Conservation (phyloP, 768 basidiomycete species). For the Podaxis rugospora region DNA sequence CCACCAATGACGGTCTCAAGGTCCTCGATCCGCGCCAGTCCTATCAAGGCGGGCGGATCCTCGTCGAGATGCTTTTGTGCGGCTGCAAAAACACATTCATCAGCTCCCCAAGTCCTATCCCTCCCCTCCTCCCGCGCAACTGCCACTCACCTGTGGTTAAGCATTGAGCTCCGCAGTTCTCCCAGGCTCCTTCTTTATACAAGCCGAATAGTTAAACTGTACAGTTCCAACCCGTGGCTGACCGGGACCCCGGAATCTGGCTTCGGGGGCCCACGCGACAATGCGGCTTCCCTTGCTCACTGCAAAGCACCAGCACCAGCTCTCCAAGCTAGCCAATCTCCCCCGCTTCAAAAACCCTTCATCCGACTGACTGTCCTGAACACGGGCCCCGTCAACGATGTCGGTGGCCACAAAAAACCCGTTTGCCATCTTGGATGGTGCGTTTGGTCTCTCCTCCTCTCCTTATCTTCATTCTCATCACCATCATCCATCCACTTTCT, state of each 20-base stretch:
- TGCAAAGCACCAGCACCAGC: neutral
- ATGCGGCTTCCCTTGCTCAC: neutral
- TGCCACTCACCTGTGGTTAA: slow-evolving; percentile 56
- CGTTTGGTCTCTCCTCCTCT: slow-evolving; percentile 21
- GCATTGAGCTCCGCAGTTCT: slow-evolving; percentile 37
- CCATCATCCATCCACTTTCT: slow-evolving; percentile 15
- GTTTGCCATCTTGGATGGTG: slow-evolving; percentile 80
- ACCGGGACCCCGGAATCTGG: slow-evolving; percentile 36
- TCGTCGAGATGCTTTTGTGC: slow-evolving; percentile 89
- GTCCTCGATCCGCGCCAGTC: slow-evolving; percentile 80
- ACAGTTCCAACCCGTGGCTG: slow-evolving; percentile 44
- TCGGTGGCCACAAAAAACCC: slow-evolving; percentile 89
- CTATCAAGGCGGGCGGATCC: slow-evolving; percentile 61
- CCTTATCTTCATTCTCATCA: slow-evolving; percentile 15
- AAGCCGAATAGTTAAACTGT: slow-evolving; percentile 37
- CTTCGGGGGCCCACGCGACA: slow-evolving; percentile 10
- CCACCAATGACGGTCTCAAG: slow-evolving; percentile 79
- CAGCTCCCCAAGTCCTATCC: slow-evolving; percentile 14
- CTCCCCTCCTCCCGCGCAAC: neutral
- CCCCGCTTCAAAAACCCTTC: slow-evolving; percentile 8
- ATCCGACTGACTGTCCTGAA: slow-evolving; percentile 15
- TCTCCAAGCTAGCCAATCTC: slow-evolving; percentile 4
- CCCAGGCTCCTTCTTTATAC: slow-evolving; percentile 7
- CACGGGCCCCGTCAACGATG: slow-evolving; percentile 73
- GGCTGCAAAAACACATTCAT: slow-evolving; percentile 33